Evolutionary conservation across 768 basidiomycete genomes (phyloP), one percentile per base, ranked within the genome.

Genomic region (Wakefieldia striispora): DNA sequence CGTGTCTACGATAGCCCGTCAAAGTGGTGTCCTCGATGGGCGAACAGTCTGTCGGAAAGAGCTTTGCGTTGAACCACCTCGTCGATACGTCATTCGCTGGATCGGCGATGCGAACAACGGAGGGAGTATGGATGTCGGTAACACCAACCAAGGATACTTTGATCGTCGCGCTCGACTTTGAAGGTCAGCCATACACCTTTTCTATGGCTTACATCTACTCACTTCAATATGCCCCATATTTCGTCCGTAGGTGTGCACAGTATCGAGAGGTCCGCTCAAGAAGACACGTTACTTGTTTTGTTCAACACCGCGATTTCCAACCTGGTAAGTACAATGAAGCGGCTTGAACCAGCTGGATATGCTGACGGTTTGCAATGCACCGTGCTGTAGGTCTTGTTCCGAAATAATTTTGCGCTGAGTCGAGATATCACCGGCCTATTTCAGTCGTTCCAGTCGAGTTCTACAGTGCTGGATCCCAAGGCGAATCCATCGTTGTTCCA

Each of bases 21-120:
- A 77, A 74, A 53, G 83, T 84, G 3, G 82, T 84, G 1, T 81
- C 82, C 0, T 84, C 83, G 0, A 83, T 84, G 83, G 82, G 82
- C 1, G 82, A 83, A 58, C 83, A 84, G 57, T 83, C 80, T 0
- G 82, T 84, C 1, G 83, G 82, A 0, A 83, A 83, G 55, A 79
- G 76, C 44, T 84, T 75, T 45, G 67, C 77, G 0, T 59, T 84
- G 33, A 83, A 84, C 44, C 83, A 84, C 53, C 68, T 85, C 6
- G 75, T 72, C 1, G 83, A 84, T 55, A 81, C 82, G 0, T 84
- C 83, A 0, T 84, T 85, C 54, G 81, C 81, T 9, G 83, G 83
- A 1, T 79, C 75, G 9, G 83, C 82, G 0, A 82, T 84, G 80
- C 68, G 80, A n/a, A 83, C 81, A 9, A 84, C 79, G 58, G 80